Percentiles rank a stretch among this genome's conserved stretches.
Conservation (phyloP, 2,329 filamentous ascomycete species). For the Pyrenophora teres region DNA sequence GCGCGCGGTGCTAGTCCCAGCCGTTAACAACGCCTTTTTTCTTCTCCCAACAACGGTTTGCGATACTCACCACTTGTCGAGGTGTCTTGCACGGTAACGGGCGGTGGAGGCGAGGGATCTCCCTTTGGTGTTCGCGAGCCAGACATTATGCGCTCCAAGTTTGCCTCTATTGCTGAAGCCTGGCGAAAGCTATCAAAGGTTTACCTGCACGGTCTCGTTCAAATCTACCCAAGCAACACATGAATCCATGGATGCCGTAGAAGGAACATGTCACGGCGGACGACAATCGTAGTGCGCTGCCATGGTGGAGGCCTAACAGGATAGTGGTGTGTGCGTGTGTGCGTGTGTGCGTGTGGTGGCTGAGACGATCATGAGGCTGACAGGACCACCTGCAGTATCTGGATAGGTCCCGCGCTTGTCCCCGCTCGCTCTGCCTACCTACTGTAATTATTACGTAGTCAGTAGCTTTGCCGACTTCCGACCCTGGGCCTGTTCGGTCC, state of each 20-base stretch:
- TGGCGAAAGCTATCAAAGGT: slow-evolving; percentile 1
- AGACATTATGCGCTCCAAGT: slow-evolving; percentile 7
- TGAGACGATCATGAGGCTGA: slow-evolving; percentile 17
- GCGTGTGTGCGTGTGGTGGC: slow-evolving; percentile 6
- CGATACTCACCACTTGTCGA: slow-evolving; percentile 18
- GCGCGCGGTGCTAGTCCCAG: slow-evolving; percentile 21
- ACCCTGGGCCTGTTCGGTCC: no score
- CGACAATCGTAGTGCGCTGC: not conserved
- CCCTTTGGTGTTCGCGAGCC: slow-evolving; percentile 9
- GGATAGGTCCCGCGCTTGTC: not conserved
- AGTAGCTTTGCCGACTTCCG: not conserved
- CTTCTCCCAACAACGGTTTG: not conserved
- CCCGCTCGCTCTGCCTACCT: not conserved
- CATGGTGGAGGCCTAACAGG: slow-evolving; percentile 10
- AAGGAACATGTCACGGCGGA: not conserved
- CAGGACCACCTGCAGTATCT: not conserved
- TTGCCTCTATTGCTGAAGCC: not conserved
- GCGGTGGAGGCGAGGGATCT: slow-evolving; percentile 36
- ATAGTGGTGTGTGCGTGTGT: not conserved
- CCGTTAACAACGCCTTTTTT: slow-evolving; percentile 4
- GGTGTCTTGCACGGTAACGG: slow-evolving; percentile 45
- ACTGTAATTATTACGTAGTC: not conserved
- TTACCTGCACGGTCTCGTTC: slow-evolving; percentile 1
- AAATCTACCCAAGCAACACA: not conserved
- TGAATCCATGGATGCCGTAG: not conserved